Evolutionary conservation across 352 stramenopile species (phyloP).

Genomic region (Peronospora farinosa): DNA sequence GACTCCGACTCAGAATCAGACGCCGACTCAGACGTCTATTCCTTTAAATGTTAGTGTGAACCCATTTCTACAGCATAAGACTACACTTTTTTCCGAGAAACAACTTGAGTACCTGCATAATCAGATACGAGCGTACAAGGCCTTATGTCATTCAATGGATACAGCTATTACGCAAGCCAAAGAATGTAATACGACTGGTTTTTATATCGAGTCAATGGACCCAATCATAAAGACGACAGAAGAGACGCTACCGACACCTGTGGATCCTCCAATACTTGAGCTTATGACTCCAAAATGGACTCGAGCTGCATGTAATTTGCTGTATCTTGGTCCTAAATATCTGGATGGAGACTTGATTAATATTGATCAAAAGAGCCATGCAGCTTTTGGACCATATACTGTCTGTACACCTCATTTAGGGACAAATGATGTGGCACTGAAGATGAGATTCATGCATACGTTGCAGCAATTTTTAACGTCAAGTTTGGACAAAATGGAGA

Average conservation of each 20-base stretch:
- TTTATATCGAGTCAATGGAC: conserved; percentile 3
- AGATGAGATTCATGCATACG: conserved; percentile 64
- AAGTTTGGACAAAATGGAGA: conserved; percentile 58
- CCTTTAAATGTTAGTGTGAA: conserved; percentile 45
- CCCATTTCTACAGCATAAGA: conserved; percentile 63
- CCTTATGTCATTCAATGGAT: conserved; percentile 81
- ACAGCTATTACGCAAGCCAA: conserved; percentile 37
- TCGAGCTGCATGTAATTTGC: conserved; percentile 38
- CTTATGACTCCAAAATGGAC: conserved; percentile 61
- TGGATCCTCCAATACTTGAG: conserved; percentile 20
- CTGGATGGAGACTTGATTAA: conserved; percentile 64
- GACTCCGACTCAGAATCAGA: conserved; percentile 9
- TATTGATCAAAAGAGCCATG: conserved; percentile 43
- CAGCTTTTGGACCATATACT: conserved; percentile 56
- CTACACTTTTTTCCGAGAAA: conserved; percentile 75
- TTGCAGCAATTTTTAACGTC: conserved; percentile 65
- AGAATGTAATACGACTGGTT: conserved; percentile 1
- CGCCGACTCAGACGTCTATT: conserved; percentile 1
- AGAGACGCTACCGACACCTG: background rate
- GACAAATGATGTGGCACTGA: conserved; percentile 64
- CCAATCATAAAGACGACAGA: background rate
- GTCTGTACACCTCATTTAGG: conserved; percentile 54
- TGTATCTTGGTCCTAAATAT: conserved; percentile 56
- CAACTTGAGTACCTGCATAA: conserved; percentile 81
- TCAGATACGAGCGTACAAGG: conserved; percentile 81